Evolutionary conservation across 352 stramenopile genomes (phyloP).

Genomic region (Pythium brachiatum): DNA sequence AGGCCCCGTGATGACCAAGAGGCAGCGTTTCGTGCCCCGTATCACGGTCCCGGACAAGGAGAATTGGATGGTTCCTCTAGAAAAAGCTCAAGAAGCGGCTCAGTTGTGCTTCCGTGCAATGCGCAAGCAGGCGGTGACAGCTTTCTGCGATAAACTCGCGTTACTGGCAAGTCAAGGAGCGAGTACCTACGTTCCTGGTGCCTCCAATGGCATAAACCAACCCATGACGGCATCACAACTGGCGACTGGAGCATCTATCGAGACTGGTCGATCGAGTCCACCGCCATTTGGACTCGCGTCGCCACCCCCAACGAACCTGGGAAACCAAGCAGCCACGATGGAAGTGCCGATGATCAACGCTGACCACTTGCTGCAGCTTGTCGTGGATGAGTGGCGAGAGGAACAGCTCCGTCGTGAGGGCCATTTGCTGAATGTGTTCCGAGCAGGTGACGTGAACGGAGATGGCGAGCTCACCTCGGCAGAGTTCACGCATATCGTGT

Average conservation of each 20-base stretch:
- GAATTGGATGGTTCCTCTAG: slow-evolving; percentile 59
- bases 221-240: neutral
- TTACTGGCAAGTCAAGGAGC: slow-evolving; percentile 42
- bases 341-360: slow-evolving; percentile 53
- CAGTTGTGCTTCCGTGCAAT: slow-evolving; percentile 73
- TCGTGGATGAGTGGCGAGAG: slow-evolving; percentile 61
- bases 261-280: slow-evolving; percentile 12
- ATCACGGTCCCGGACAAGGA: slow-evolving; percentile 67
- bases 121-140: slow-evolving; percentile 51
- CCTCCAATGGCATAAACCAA: neutral
- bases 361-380: slow-evolving; percentile 64
- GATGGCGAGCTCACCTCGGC: slow-evolving; percentile 72
- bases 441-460: slow-evolving; percentile 74
- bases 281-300: neutral
- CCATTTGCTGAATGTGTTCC: slow-evolving; percentile 70
- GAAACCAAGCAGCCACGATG: neutral
- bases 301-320: neutral
- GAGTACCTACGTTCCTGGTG: slow-evolving; percentile 19
- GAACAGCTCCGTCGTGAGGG: slow-evolving; percentile 68
- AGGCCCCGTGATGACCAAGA: slow-evolving; percentile 30
- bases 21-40: slow-evolving; percentile 46
- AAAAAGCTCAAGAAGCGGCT: slow-evolving; percentile 62
- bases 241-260: neutral
- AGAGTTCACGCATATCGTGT: slow-evolving; percentile 79
- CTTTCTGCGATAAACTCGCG: slow-evolving; percentile 66